Evolutionary conservation across 805 yeast genomes (phyloP), one percentile per base, ranked within the genome.

Genomic region (Saccharomycopsis sp.): DNA sequence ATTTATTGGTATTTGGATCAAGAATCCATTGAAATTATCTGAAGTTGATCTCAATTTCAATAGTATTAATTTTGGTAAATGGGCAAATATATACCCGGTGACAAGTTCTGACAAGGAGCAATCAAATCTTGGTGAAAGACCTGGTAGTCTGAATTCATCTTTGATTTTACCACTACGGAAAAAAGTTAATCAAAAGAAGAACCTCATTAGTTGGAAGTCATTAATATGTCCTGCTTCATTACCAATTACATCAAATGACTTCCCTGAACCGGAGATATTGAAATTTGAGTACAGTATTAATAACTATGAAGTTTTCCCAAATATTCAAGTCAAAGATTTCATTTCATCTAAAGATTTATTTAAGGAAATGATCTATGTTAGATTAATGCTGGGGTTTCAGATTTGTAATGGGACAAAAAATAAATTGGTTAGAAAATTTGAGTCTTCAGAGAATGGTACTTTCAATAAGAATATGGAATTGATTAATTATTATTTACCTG

Each of bases 221-320:
- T 70, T 94, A 43, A 81, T 88, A 11, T 78, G 96, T 0, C 99
- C 99, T 0, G 97, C 97, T 0, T 82, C 95, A 4, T 66, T 93
- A 21, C 99, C 99, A 0, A 66, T 85, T 0, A 79, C 87, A 2
- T 79, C 94, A 0, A 76, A 83, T 1, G 70, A 81, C 7, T 89
- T 89, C 55, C 97, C 97, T 0, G 61, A 81, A 0, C 64, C 70
- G 9, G 67, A 69, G 3, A 88, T 85, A 46, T 79, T 89, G 23
- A 39, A 40, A 21, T 27, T 29, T n/a, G 31, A 31, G 6, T 49
- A 49, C 23, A 23, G 22, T 7, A 29, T 39, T 13, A 39, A 17
- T 19, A 37, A 22, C 19, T 47, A 50, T 31, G 51, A 47, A 20
- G 42, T 47, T 21, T 38, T 38, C 6, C 44, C 51, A n/a, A 50